phyloP scores from a whole-genome alignment of 2,329 filamentous ascomycete species.

The Colletotrichum trifolii region DNA sequence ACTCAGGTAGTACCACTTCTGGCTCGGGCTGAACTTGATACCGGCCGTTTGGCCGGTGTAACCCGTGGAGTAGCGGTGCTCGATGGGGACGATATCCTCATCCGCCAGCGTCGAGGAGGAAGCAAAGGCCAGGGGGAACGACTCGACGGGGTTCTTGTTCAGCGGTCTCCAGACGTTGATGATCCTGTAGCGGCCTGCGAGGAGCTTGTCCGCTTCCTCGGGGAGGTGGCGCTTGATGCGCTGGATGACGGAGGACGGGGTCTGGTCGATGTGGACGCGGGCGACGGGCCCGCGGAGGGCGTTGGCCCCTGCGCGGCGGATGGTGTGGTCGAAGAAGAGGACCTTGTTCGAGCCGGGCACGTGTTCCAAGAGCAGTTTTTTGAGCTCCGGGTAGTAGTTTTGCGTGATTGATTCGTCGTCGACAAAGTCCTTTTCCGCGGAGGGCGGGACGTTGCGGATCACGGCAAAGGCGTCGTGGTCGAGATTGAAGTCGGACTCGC shows the following conservation, averaged over 20 bases:
- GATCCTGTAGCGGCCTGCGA: slow-evolving; percentile 79
- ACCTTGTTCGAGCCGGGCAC: slow-evolving; percentile 75
- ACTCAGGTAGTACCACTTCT: slow-evolving; percentile 84
- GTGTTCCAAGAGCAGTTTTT: slow-evolving; percentile 73
- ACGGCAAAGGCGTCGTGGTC: slow-evolving; percentile 82
- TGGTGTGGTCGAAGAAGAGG: slow-evolving; percentile 88
- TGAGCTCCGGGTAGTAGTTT: slow-evolving; percentile 88
- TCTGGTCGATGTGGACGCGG: slow-evolving; percentile 87
- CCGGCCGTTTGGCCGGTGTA: slow-evolving; percentile 80
- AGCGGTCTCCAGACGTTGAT: slow-evolving; percentile 87
- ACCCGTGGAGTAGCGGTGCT: slow-evolving; percentile 76
- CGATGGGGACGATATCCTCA: slow-evolving; percentile 75
- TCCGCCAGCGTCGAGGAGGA: slow-evolving; percentile 71
- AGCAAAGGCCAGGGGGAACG: slow-evolving; percentile 76
- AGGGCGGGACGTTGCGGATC: slow-evolving; percentile 66
- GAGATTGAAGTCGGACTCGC: slow-evolving; percentile 73
- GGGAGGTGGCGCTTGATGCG: slow-evolving; percentile 76
- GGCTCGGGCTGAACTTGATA: slow-evolving; percentile 68
- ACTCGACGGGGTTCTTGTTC: slow-evolving; percentile 68
- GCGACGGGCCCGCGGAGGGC: slow-evolving; percentile 76
- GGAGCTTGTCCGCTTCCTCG: slow-evolving; percentile 69
- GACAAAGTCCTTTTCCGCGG: slow-evolving; percentile 69
- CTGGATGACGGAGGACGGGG: slow-evolving; percentile 69
- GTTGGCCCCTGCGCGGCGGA: slow-evolving; percentile 72
- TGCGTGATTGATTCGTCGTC: slow-evolving; percentile 76